Evolutionary conservation across 2,329 filamentous ascomycete species (phyloP).

Genomic region (Aspergillus luchuensis): DNA sequence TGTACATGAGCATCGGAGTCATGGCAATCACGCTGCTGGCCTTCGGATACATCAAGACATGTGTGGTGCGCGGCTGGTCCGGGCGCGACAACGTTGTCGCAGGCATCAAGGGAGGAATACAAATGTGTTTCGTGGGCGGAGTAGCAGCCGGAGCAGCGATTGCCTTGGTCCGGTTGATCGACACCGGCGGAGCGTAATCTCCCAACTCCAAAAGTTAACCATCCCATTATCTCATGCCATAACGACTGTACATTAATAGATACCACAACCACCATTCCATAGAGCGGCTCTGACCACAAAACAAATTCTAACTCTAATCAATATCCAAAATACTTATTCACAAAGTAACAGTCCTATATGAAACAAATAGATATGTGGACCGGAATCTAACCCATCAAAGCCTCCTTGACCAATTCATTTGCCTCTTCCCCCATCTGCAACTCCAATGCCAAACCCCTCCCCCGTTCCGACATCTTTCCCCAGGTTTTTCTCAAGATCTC

Average conservation of each 20-base stretch:
- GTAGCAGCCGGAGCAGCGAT: slow-evolving; percentile 68
- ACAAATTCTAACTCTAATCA: too few relatives aligned
- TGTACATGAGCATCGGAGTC: slow-evolving; percentile 52
- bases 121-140: slow-evolving; percentile 67
- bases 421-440: slow-evolving; percentile 65
- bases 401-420: slow-evolving; percentile 63
- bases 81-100: slow-evolving; percentile 52
- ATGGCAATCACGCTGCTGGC: slow-evolving; percentile 45
- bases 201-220: background rate
- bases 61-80: slow-evolving; percentile 49
- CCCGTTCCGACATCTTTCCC: slow-evolving; percentile 70
- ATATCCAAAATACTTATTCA: background rate
- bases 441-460: slow-evolving; percentile 64
- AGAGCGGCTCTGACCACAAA: background rate
- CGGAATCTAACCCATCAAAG: slow-evolving; percentile 48
- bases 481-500: slow-evolving; percentile 72
- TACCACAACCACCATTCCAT: background rate
- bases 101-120: slow-evolving; percentile 61
- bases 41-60: slow-evolving; percentile 50
- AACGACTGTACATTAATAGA: slow-evolving; percentile 6
- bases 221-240: background rate
- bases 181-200: slow-evolving; percentile 9
- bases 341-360: slow-evolving; percentile 4
- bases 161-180: slow-evolving; percentile 61
- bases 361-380: slow-evolving; percentile 1